A percentile compares a stretch with the other conserved stretches of the same genome.
phyloP scores from a whole-genome alignment of 2,329 filamentous ascomycete species.

The Hysterium pulicare region DNA sequence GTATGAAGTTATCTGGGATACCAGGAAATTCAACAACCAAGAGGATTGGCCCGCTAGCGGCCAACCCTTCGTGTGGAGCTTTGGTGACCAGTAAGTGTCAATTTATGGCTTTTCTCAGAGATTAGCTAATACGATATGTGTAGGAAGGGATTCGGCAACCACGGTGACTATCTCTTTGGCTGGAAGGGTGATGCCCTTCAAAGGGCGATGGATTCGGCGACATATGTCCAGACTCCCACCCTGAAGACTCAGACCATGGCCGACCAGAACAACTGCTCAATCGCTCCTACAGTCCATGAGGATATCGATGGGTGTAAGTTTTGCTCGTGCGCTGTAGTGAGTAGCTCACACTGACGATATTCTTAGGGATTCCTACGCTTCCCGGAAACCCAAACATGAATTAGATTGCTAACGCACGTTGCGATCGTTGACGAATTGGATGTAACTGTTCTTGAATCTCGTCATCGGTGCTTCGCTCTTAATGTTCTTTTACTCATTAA shows the following conservation, averaged over 20 bases:
- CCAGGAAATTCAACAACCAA: not conserved
- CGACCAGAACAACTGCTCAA: not conserved
- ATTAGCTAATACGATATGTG: not conserved
- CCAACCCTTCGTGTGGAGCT: slow-evolving; percentile 1
- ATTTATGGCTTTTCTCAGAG: not conserved
- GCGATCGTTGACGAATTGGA: too few species aligned
- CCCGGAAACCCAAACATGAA: too few species aligned
- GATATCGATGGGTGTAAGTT: slow-evolving; percentile 3
- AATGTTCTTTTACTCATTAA: too few species aligned
- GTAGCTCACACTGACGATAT: too few species aligned
- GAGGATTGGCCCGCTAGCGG: not conserved
- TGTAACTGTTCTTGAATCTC: too few species aligned
- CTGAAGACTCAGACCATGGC: not conserved
- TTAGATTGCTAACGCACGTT: too few species aligned
- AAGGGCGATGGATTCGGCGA: not conserved
- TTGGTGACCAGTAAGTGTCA: not conserved
- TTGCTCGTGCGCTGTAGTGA: too few species aligned
- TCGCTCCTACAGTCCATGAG: not conserved
- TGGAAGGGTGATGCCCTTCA: not conserved
- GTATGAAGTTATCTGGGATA: slow-evolving; percentile 6
- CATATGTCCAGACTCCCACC: not conserved
- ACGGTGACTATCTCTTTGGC: slow-evolving; percentile 1
- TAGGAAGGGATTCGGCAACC: not conserved
- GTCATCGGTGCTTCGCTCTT: too few species aligned
- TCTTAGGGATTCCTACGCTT: too few species aligned